phyloP scores from a whole-genome alignment of 2,329 filamentous ascomycete genomes.

The Aspergillus carbonarius region DNA sequence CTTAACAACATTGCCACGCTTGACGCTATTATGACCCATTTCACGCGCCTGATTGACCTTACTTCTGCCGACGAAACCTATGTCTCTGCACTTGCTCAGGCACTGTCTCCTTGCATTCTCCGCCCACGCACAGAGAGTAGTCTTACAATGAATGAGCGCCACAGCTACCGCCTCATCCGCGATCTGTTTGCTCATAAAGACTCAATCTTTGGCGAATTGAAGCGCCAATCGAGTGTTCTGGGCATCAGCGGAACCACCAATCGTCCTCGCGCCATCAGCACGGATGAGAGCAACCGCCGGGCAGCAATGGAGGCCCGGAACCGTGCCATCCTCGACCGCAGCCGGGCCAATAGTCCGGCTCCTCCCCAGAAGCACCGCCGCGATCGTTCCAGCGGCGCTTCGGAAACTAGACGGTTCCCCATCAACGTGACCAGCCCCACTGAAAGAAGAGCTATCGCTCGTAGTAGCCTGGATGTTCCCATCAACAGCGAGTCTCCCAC shows the following conservation, averaged over 20 bases:
- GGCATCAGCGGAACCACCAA: slow-evolving; percentile 53
- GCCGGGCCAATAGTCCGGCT: slow-evolving; percentile 70
- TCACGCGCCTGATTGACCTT: slow-evolving; percentile 91
- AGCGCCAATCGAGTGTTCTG: slow-evolving; percentile 60
- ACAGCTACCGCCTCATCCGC: slow-evolving; percentile 83
- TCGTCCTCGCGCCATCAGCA: slow-evolving; percentile 83
- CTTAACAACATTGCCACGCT: slow-evolving; percentile 98
- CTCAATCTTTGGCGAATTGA: slow-evolving; percentile 90
- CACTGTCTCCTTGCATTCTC: slow-evolving; percentile 80
- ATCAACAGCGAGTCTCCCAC: slow-evolving; percentile 53
- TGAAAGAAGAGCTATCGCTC: slow-evolving; percentile 51
- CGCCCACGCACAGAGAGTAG: slow-evolving; percentile 84
- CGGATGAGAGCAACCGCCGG: slow-evolving; percentile 91
- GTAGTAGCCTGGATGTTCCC: slow-evolving; percentile 80
- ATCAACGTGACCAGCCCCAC: slow-evolving; percentile 67
- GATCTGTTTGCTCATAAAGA: slow-evolving; percentile 95
- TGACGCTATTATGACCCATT: slow-evolving; percentile 96
- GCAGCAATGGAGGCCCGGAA: slow-evolving; percentile 92
- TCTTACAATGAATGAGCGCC: slow-evolving; percentile 92
- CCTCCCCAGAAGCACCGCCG: slow-evolving; percentile 63
- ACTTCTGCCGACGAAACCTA: slow-evolving; percentile 94
- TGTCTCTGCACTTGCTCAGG: slow-evolving; percentile 68
- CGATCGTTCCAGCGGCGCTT: slow-evolving; percentile 69
- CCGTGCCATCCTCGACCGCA: slow-evolving; percentile 70
- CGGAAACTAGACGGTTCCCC: slow-evolving; percentile 82